These are phyloP conservation scores for Suillus subalutaceus DNA, from an alignment of 768 basidiomycete genomes.

Conservation along the genomic window DNA sequence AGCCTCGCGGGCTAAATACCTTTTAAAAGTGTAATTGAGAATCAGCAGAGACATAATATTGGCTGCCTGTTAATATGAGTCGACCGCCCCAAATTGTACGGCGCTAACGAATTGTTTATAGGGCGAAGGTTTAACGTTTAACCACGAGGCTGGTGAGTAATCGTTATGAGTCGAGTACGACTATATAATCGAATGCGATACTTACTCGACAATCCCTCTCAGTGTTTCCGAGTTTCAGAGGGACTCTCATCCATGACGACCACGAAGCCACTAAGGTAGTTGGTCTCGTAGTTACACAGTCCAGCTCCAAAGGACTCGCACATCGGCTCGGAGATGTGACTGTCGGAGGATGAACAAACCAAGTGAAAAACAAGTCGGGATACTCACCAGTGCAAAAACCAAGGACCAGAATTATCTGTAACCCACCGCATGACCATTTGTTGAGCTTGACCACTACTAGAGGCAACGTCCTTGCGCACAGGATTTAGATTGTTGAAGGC, in stretches of 20 bases:
- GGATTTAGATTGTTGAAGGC: slow-evolving; percentile 31
- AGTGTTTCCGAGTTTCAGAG: slow-evolving; percentile 15
- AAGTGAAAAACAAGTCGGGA: background rate
- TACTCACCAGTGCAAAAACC: slow-evolving; percentile 46
- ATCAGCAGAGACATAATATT: slow-evolving; percentile 23
- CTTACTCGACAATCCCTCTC: slow-evolving; percentile 21
- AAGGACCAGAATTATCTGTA: slow-evolving; percentile 61
- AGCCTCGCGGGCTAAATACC: background rate
- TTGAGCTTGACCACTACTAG: slow-evolving; percentile 34
- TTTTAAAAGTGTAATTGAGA: slow-evolving; percentile 13
- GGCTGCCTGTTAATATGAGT: slow-evolving; percentile 15
- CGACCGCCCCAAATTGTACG: slow-evolving; percentile 16
- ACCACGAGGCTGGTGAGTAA: slow-evolving; percentile 20
- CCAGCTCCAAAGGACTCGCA: slow-evolving; percentile 15
- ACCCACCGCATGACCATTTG: slow-evolving; percentile 47
- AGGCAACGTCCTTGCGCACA: slow-evolving; percentile 23
- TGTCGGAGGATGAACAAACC: slow-evolving; percentile 1
- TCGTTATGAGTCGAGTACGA: background rate
- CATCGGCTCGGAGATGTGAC: slow-evolving; percentile 26
- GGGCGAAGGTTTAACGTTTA: slow-evolving; percentile 25
- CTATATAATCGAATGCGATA: too few species aligned
- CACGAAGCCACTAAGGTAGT: slow-evolving; percentile 27
- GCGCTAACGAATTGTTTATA: slow-evolving; percentile 20
- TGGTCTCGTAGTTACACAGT: background rate
- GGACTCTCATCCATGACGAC: slow-evolving; percentile 30